Evolutionary conservation across 805 yeast genomes (phyloP).

Genomic region (Diddensiella transvaalensis): DNA sequence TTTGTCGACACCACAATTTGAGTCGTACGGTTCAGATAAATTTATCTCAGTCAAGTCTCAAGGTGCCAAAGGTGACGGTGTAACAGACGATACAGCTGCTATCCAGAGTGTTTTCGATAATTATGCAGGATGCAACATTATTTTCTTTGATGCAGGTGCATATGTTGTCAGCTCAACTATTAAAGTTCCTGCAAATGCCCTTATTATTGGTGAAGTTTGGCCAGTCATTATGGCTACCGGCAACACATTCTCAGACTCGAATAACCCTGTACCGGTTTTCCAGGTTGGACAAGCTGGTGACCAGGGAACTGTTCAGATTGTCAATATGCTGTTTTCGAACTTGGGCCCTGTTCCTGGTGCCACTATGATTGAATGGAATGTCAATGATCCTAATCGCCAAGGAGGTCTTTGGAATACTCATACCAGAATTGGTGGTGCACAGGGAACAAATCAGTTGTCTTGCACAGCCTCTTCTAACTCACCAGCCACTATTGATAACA

Average conservation of each 20-base stretch:
- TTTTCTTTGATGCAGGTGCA: background rate
- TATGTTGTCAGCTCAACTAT: background rate
- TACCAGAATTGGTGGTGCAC: background rate
- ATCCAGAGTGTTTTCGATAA: slow-evolving; percentile 5
- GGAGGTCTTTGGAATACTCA: background rate
- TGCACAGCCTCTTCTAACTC: background rate
- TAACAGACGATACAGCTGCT: slow-evolving; percentile 8
- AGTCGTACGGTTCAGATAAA: background rate
- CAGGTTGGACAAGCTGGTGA: background rate
- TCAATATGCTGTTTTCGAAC: background rate
- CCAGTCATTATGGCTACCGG: background rate
- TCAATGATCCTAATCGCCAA: background rate
- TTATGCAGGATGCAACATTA: background rate
- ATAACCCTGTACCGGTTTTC: background rate
- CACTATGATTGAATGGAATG: background rate
- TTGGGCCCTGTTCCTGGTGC: background rate
- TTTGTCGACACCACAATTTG: background rate
- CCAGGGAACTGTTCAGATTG: background rate
- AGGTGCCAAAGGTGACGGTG: slow-evolving; percentile 10
- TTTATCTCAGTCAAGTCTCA: slow-evolving; percentile 1
- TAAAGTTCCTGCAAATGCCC: background rate
- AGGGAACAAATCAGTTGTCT: background rate
- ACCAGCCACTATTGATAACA: background rate
- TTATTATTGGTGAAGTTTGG: background rate
- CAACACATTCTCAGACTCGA: background rate